Evolutionary conservation across 805 yeast genomes (phyloP).

Genomic region (Kregervanrija pseudodelftensis): DNA sequence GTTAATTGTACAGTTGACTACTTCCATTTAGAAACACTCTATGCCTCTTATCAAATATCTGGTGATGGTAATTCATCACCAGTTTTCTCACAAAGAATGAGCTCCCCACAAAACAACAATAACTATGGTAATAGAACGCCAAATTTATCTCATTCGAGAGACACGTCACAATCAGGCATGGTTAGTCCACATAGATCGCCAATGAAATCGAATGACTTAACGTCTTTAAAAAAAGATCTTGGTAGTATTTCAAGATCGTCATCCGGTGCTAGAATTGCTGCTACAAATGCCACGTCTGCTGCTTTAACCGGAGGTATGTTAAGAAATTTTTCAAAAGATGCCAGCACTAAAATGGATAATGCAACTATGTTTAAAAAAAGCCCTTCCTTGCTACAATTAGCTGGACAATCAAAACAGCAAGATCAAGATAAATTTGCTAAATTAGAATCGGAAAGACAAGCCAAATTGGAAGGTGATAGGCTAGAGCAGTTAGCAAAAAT

Average conservation of each 20-base stretch:
- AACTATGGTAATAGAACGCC: too few relatives aligned
- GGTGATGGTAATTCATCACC: neutral
- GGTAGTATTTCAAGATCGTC: too few relatives aligned
- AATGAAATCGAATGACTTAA: conserved; percentile 1
- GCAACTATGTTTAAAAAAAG: neutral
- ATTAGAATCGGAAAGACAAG: too few relatives aligned
- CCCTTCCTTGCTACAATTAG: neutral
- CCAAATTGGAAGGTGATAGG: too few relatives aligned
- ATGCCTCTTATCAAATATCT: conserved; percentile 3
- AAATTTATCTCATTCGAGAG: neutral
- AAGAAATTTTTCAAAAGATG: too few relatives aligned
- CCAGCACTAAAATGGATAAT: too few relatives aligned
- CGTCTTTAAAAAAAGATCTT: neutral
- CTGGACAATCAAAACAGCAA: neutral
- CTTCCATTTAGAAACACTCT: conserved; percentile 22
- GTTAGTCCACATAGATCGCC: conserved; percentile 5
- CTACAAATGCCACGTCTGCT: conserved; percentile 1
- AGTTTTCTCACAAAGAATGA: neutral
- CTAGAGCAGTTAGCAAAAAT: neutral
- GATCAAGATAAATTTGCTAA: neutral
- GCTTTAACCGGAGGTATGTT: conserved; percentile 3
- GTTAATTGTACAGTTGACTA: conserved; percentile 40
- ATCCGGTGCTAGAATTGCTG: too few relatives aligned
- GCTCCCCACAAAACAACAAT: neutral
- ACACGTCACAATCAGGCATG: too few relatives aligned